Conservation (phyloP, 305 asterid genomes). For the Solanum hybrid region DNA sequence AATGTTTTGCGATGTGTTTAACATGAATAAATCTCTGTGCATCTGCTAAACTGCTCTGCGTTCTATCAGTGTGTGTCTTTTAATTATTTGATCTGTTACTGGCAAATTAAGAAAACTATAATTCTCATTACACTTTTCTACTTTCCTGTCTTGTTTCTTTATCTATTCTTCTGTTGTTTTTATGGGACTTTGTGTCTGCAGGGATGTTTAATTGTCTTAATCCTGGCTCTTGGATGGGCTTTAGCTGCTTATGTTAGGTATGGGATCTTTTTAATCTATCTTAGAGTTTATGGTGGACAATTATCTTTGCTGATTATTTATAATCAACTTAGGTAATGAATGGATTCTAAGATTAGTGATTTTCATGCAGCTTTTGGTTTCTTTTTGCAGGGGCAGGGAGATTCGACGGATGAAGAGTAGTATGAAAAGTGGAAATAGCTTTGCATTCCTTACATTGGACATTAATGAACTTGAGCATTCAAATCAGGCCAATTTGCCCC, state of each 20-base stretch:
- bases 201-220: slow-evolving; percentile 73
- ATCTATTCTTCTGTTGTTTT: neutral
- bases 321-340: neutral
- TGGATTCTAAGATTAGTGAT: neutral
- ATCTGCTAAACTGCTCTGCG: neutral
- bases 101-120: neutral
- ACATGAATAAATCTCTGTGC: neutral
- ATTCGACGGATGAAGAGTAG: slow-evolving; percentile 50
- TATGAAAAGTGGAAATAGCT: slow-evolving; percentile 53
- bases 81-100: neutral
- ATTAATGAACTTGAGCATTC: slow-evolving; percentile 84
- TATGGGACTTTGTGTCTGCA: slow-evolving; percentile 17
- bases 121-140: neutral
- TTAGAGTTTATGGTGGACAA: neutral
- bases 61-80: neutral
- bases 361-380: slow-evolving; percentile 6
- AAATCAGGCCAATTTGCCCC: slow-evolving; percentile 73
- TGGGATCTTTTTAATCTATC: slow-evolving; percentile 2
- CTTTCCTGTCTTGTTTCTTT: neutral
- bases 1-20: neutral
- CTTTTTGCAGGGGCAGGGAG: slow-evolving; percentile 71
- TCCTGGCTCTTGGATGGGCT: slow-evolving; percentile 94
- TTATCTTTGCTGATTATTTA: neutral
- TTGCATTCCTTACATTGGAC: slow-evolving; percentile 67
- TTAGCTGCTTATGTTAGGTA: slow-evolving; percentile 91